These are phyloP conservation scores for Alternaria rosae DNA, from an alignment of 2,329 filamentous ascomycete species.

Conservation along the genomic window DNA sequence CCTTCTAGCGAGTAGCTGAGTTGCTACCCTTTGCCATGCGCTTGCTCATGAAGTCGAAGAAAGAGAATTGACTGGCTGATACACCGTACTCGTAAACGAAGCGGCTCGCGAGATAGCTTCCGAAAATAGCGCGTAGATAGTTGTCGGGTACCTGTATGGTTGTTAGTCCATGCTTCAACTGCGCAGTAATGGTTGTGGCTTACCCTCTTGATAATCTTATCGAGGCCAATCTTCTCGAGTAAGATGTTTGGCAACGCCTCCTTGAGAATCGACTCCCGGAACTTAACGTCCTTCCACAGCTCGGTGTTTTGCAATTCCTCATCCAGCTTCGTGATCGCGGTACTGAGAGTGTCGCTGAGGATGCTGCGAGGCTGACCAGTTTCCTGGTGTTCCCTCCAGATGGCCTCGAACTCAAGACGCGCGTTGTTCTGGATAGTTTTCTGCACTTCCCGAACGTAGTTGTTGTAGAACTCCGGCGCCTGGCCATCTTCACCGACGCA, in stretches of 20 bases:
- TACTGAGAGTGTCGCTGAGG: constrained; percentile 88
- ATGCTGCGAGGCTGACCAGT: constrained; percentile 82
- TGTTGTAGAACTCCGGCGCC: constrained; percentile 87
- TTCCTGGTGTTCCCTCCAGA: constrained; percentile 91
- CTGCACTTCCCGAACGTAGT: constrained; percentile 92
- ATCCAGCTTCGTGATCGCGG: constrained; percentile 94
- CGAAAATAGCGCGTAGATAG: constrained; percentile 94
- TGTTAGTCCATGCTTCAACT: constrained; percentile 25
- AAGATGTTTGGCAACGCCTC: constrained; percentile 88
- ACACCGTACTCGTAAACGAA: constrained; percentile 97
- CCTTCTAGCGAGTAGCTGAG: constrained; percentile 10
- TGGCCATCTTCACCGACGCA: constrained; percentile 80
- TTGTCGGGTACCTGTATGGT: constrained; percentile 75
- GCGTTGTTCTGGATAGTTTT: constrained; percentile 91
- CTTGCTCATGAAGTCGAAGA: constrained; percentile 83
- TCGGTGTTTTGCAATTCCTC: constrained; percentile 95
- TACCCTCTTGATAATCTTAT: constrained; percentile 82
- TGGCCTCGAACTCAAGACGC: constrained; percentile 92
- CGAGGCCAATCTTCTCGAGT: constrained; percentile 87
- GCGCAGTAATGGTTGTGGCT: constrained; percentile 37
- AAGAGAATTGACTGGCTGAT: constrained; percentile 92
- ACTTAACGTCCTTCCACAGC: constrained; percentile 82
- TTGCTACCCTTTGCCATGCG: constrained; percentile 50
- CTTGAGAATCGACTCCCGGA: constrained; percentile 78
- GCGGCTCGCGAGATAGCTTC: constrained; percentile 90